Conservation (phyloP, 805 yeast genomes). For the Yarrowia yakushimensis region DNA sequence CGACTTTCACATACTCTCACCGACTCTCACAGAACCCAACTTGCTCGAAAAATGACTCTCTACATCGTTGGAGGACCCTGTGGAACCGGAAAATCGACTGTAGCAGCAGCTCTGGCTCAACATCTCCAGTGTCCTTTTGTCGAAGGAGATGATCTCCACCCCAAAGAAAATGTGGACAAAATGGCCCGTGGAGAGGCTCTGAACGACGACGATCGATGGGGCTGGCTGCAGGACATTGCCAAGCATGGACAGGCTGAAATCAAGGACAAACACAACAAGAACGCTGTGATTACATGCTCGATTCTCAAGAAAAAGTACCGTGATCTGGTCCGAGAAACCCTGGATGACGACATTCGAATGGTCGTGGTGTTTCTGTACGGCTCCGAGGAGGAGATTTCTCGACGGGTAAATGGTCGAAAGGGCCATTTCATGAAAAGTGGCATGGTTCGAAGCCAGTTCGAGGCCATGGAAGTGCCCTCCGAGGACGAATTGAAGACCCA, state of each 20-base stretch:
- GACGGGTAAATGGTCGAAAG: conserved; percentile 60
- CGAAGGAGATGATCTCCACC: conserved; percentile 86
- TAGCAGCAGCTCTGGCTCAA: conserved; percentile 52
- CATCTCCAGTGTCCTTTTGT: conserved; percentile 53
- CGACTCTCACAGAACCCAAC: too few species aligned
- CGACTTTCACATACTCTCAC: too few species aligned
- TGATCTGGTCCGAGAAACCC: conserved; percentile 49
- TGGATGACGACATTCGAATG: conserved; percentile 32
- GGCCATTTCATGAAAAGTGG: conserved; percentile 84
- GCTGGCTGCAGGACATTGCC: conserved; percentile 65
- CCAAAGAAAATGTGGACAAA: conserved; percentile 66
- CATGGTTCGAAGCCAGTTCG: conserved; percentile 79
- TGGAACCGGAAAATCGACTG: conserved; percentile 90
- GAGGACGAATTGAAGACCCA: neutral
- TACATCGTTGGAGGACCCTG: conserved; percentile 88
- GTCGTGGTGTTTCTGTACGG: conserved; percentile 58
- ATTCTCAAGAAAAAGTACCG: conserved; percentile 75
- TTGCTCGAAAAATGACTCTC: too few species aligned
- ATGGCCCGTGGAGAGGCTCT: conserved; percentile 81
- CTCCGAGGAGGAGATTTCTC: conserved; percentile 54
- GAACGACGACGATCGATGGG: conserved; percentile 89
- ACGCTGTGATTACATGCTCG: conserved; percentile 70
- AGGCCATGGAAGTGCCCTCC: conserved; percentile 66
- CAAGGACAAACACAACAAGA: conserved; percentile 34
- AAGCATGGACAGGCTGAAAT: conserved; percentile 38